phyloP scores from a whole-genome alignment of 2,329 filamentous ascomycete species.

The Penicillium thymicola region DNA sequence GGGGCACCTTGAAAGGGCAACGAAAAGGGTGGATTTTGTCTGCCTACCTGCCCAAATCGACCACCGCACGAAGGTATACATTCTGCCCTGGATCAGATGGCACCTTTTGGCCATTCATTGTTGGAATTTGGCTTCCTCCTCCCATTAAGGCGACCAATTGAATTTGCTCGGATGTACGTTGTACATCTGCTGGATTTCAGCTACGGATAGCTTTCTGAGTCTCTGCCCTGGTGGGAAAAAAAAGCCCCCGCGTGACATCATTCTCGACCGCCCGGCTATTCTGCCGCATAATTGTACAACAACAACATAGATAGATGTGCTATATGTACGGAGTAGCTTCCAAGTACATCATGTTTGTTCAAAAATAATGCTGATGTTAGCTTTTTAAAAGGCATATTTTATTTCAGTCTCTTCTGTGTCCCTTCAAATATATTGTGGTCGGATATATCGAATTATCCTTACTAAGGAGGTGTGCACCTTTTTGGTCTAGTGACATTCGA shows the following conservation, averaged over 20 bases:
- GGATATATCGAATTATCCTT: too few relatives aligned
- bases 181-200: not conserved
- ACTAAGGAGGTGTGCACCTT: too few relatives aligned
- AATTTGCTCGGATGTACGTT: not conserved
- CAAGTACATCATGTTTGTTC: not conserved
- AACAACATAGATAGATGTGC: not conserved
- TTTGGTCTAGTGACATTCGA: too few relatives aligned
- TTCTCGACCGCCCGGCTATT: not conserved
- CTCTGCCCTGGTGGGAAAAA: not conserved
- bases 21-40: not conserved
- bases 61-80: conserved; percentile 29
- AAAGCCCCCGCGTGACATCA: not conserved
- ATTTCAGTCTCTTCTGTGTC: too few relatives aligned
- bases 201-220: not conserved
- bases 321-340: not conserved
- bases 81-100: conserved; percentile 5
- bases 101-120: not conserved
- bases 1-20: not conserved
- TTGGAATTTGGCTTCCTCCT: conserved; percentile 1
- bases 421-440: not conserved
- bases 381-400: not conserved
- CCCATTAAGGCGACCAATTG: conserved; percentile 1
- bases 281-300: not conserved
- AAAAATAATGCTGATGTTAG: not conserved
- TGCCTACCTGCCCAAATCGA: conserved; percentile 41